A percentile compares a stretch with the other conserved stretches of the same genome.
phyloP scores from a whole-genome alignment of 257 asterid species.

The Ballota nigra region DNA sequence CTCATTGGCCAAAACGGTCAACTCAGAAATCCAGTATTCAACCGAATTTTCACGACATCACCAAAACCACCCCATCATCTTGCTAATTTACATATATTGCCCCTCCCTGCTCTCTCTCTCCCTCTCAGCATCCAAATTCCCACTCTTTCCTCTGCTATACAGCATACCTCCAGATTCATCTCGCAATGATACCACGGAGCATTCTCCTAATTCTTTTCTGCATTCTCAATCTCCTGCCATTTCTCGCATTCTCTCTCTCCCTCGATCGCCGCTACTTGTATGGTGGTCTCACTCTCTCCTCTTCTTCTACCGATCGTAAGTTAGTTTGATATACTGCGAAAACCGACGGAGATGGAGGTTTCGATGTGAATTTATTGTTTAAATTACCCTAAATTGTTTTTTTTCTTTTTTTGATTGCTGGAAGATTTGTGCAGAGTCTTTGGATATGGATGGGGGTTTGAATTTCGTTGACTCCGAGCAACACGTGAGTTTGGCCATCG shows the following conservation, averaged over 20 bases:
- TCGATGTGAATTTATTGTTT: background rate
- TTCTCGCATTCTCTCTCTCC: slow-evolving; percentile 37
- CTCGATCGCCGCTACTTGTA: slow-evolving; percentile 59
- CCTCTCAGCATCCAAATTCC: background rate
- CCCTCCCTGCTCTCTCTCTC: background rate
- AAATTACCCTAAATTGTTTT: background rate
- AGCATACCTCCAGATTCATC: background rate
- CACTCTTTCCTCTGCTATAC: background rate
- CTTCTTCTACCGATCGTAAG: slow-evolving; percentile 59
- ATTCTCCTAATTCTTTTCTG: slow-evolving; percentile 15
- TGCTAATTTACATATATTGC: background rate
- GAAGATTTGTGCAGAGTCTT: slow-evolving; percentile 38
- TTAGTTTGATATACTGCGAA: background rate
- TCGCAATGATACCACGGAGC: slow-evolving; percentile 24
- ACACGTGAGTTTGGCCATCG: slow-evolving; percentile 66
- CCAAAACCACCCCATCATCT: background rate
- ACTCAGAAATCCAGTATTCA: no score
- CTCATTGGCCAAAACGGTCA: no score
- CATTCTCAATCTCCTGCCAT: slow-evolving; percentile 32
- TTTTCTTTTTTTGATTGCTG: slow-evolving; percentile 5
- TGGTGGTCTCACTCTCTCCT: slow-evolving; percentile 52
- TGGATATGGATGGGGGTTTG: slow-evolving; percentile 56
- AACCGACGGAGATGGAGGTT: background rate
- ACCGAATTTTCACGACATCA: no score
- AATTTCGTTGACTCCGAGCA: slow-evolving; percentile 68